Evolutionary conservation across 108 stramenopile genomes (phyloP).

Genomic region (Stephanodiscus minutulus): DNA sequence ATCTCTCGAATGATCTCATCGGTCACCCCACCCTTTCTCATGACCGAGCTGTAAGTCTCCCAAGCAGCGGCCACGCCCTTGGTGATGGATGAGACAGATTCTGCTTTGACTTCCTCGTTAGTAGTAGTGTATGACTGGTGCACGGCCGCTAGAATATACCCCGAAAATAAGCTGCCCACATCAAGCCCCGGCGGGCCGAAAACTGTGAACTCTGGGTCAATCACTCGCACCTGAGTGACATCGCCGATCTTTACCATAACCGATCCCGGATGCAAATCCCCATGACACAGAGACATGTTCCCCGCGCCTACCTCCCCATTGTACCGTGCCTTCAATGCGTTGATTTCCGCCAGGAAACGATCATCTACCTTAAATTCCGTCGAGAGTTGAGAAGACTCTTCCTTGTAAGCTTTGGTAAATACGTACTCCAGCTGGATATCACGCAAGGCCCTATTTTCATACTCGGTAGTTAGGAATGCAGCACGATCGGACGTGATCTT

Average conservation of each 20-base stretch:
- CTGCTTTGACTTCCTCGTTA: constrained; percentile 19
- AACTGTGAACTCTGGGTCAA: constrained; percentile 88
- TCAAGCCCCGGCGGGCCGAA: constrained; percentile 83
- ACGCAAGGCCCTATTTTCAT: constrained; percentile 78
- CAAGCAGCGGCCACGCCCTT: constrained; percentile 55
- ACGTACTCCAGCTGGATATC: constrained; percentile 83
- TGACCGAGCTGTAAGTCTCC: constrained; percentile 50
- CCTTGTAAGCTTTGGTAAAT: constrained; percentile 81
- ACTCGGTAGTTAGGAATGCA: constrained; percentile 53
- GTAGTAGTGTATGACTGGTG: constrained; percentile 58
- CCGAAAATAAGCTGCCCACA: constrained; percentile 77
- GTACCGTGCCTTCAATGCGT: constrained; percentile 65
- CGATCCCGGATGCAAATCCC: constrained; percentile 83
- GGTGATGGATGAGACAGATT: constrained; percentile 48
- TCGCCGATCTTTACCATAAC: constrained; percentile 68
- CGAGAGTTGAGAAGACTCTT: constrained; percentile 68
- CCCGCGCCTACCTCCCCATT: constrained; percentile 50
- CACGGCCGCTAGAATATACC: constrained; percentile 71
- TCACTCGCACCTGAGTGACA: constrained; percentile 53
- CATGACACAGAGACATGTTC: constrained; percentile 66
- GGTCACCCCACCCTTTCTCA: constrained; percentile 46
- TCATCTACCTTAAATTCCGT: constrained; percentile 56
- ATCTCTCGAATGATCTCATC: constrained; percentile 57
- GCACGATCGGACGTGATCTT: constrained; percentile 51
- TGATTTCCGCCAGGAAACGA: constrained; percentile 64